Evolutionary conservation across 1,284 basidiomycete genomes (phyloP), one percentile per base, ranked within the genome.

Genomic region (Moesziomyces aphidis): DNA sequence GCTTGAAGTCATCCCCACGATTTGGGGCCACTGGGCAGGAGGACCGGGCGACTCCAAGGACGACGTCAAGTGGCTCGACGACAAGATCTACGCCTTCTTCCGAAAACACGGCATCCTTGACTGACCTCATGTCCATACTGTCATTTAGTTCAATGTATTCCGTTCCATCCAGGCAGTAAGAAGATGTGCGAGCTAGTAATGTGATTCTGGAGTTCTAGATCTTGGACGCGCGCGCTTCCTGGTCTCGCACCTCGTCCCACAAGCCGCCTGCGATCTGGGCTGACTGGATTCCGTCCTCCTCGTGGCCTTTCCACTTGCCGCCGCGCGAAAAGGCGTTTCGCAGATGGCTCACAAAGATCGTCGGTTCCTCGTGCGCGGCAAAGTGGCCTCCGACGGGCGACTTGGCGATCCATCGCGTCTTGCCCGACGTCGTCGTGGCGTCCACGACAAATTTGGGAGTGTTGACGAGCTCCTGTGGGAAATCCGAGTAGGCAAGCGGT

Each of bases 21-120:
- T 77, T n/a, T 77, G 74, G 62, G 76, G 74, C 39, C 76, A 78
- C 23, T 77, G 74, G 61, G 75, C 73, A 1, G 76, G 73, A 15
- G 69, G 69, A 43, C 71, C 66, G 24, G 73, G 65, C 5, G 68
- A 78, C 42, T 53, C 57, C 2, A 68, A 66, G 49, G 50, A 68
- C 34, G 74, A 78, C 54, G 75, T 69, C 21, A 55, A 71, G 28
- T 78, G 65, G 61, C 43, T 76, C 26, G 65, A 74, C 28, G 62
- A 77, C n/a, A 49, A 56, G 26, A 61, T 76, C 23, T 53, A 48
- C 21, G 50, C 22, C 22, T 73, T 73, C 46, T 73, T 73, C 42
- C 48, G 57, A 34, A 61, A 61, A 44, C 51, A 72, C 43, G 59
- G 59, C 24, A 72, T 72, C 46, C n/a, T 59, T 17, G 9, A 51